Conservation (phyloP, 2,329 filamentous ascomycete genomes). For the Fusarium xyrophilum region DNA sequence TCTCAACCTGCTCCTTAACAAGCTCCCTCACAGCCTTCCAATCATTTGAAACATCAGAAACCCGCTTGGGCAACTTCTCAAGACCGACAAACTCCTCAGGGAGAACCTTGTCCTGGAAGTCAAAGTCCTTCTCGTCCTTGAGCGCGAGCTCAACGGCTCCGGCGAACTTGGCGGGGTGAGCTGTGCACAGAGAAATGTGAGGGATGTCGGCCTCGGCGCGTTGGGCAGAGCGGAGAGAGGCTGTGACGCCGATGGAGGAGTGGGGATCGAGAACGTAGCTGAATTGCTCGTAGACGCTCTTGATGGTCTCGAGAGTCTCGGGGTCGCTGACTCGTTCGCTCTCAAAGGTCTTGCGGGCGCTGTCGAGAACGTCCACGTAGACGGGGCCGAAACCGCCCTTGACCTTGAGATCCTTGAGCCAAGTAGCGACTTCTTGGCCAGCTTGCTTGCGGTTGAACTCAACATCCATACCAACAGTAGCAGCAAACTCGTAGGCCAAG, state of each 20-base stretch:
- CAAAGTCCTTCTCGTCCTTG: conserved; percentile 72
- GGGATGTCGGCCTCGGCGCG: conserved; percentile 58
- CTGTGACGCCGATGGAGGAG: conserved; percentile 84
- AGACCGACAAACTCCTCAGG: conserved; percentile 84
- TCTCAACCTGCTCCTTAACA: conserved; percentile 75
- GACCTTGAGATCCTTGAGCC: conserved; percentile 81
- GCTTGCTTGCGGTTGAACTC: conserved; percentile 72
- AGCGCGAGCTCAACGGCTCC: conserved; percentile 83
- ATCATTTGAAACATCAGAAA: conserved; percentile 71
- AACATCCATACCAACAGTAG: conserved; percentile 66
- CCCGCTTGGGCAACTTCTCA: conserved; percentile 75
- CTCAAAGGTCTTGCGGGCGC: conserved; percentile 77
- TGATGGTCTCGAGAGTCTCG: conserved; percentile 72
- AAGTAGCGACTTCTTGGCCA: conserved; percentile 76
- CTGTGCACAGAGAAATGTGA: conserved; percentile 90
- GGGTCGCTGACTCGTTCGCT: conserved; percentile 75
- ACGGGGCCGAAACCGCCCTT: conserved; percentile 83
- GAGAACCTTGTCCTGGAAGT: conserved; percentile 76
- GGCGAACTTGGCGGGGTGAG: conserved; percentile 94
- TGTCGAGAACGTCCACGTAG: conserved; percentile 72
- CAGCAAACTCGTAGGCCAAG: conserved; percentile 76
- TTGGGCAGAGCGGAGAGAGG: conserved; percentile 72
- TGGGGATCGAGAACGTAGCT: conserved; percentile 93
- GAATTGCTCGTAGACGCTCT: conserved; percentile 62
- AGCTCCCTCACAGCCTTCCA: conserved; percentile 80